These are phyloP conservation scores for Aspergillus sp. DNA, from an alignment of 2,329 filamentous ascomycete species.

Conservation along the genomic window DNA sequence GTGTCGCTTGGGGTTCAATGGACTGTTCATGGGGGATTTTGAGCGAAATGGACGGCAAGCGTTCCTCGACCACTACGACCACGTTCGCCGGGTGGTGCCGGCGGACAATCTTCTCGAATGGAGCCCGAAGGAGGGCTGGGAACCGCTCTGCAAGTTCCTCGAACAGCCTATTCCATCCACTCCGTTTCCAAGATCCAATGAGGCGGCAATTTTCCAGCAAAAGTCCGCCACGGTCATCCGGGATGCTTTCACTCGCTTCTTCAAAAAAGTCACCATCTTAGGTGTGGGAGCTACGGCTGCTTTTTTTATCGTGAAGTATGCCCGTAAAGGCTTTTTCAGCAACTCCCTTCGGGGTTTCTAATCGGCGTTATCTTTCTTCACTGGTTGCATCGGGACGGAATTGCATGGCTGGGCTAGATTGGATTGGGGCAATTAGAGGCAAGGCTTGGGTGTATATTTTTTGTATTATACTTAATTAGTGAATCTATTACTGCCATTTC, in stretches of 20 bases:
- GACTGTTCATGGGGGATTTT: slow-evolving; percentile 8
- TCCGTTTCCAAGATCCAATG: slow-evolving; percentile 35
- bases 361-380: not conserved
- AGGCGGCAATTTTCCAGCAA: slow-evolving; percentile 14
- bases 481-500: not conserved
- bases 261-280: not conserved
- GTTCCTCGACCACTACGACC: slow-evolving; percentile 19
- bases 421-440: too few species aligned
- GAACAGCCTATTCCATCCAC: slow-evolving; percentile 32
- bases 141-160: slow-evolving; percentile 43
- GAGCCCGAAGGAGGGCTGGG: slow-evolving; percentile 41
- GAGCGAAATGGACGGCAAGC: slow-evolving; percentile 16
- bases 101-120: slow-evolving; percentile 26
- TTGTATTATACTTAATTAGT: not conserved
- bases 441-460: not conserved
- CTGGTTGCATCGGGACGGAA: not conserved
- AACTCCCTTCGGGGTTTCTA: not conserved
- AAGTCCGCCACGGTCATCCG: slow-evolving; percentile 6
- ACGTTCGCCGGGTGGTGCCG: slow-evolving; percentile 18
- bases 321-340: not conserved
- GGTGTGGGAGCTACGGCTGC: not conserved
- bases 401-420: not conserved
- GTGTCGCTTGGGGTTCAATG: slow-evolving; percentile 9
- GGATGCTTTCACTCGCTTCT: not conserved
- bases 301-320: not conserved